Conservation (phyloP, 441 rosid species). For the Populus tomentosa region DNA sequence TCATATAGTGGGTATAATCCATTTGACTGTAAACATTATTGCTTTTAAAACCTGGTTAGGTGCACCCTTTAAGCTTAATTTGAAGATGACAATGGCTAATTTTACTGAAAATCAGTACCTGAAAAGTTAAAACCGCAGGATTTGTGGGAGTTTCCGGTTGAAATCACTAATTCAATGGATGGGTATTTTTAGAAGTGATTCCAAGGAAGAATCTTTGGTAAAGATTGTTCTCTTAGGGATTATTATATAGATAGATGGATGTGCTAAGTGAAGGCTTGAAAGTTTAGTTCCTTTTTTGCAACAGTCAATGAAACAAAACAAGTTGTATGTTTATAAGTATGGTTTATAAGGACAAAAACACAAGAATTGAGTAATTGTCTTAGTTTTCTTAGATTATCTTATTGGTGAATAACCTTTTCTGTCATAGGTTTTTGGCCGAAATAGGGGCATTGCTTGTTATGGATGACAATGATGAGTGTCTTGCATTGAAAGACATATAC, state of each 20-base stretch:
- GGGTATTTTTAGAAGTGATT: background rate
- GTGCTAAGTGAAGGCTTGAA: background rate
- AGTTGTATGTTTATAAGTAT: too few relatives aligned
- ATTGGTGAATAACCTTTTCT: background rate
- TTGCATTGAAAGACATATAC: slow-evolving; percentile 51
- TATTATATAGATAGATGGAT: background rate
- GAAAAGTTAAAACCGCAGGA: background rate
- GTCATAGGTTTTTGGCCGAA: slow-evolving; percentile 62
- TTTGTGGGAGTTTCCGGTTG: background rate
- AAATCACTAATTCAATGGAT: background rate
- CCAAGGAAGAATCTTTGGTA: background rate
- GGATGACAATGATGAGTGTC: slow-evolving; percentile 26
- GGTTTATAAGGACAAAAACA: background rate
- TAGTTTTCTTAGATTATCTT: background rate
- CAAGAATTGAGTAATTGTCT: background rate
- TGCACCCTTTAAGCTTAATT: background rate
- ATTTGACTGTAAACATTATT: background rate
- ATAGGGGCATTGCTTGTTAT: slow-evolving; percentile 64
- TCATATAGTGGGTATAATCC: background rate
- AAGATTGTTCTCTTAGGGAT: background rate
- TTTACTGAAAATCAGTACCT: background rate
- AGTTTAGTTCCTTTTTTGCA: background rate
- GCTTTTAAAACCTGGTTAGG: background rate
- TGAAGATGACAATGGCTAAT: background rate
- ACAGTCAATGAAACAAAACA: background rate